phyloP scores from a whole-genome alignment of 352 stramenopile genomes.

The Globisporangium nodosum region DNA sequence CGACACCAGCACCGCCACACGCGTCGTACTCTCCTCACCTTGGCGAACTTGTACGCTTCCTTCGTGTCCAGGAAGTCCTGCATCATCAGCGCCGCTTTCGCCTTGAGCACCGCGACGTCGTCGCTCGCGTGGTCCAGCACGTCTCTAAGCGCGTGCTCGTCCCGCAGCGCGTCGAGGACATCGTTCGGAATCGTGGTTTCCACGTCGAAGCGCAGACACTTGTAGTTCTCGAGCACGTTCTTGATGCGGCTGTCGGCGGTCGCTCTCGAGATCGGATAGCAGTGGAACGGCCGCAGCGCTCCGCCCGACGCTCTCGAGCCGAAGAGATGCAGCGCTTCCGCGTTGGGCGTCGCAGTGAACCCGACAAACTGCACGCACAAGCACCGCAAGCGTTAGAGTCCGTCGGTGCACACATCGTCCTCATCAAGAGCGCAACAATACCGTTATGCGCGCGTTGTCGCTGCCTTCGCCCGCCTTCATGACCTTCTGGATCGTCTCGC shows the following conservation, averaged over 20 bases:
- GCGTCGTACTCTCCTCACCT: slow-evolving; percentile 16
- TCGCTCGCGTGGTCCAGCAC: slow-evolving; percentile 67
- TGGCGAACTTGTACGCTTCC: slow-evolving; percentile 20
- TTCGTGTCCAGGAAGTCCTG: slow-evolving; percentile 40
- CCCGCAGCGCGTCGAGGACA: slow-evolving; percentile 28
- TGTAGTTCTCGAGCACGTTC: slow-evolving; percentile 63
- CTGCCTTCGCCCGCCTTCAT: slow-evolving; percentile 41
- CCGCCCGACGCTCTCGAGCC: slow-evolving; percentile 20
- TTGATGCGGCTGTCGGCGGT: slow-evolving; percentile 51
- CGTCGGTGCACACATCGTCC: background rate
- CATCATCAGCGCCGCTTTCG: slow-evolving; percentile 73
- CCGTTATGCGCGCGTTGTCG: slow-evolving; percentile 31
- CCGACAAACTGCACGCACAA: slow-evolving; percentile 57
- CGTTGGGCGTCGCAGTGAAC: slow-evolving; percentile 75
- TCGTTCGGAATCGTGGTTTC: slow-evolving; percentile 46
- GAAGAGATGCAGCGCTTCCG: slow-evolving; percentile 64
- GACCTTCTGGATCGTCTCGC: slow-evolving; percentile 62
- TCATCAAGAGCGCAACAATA: slow-evolving; percentile 5
- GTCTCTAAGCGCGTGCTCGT: slow-evolving; percentile 21
- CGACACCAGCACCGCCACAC: slow-evolving; percentile 2
- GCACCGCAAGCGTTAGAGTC: background rate
- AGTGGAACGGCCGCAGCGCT: slow-evolving; percentile 49
- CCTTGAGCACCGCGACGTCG: slow-evolving; percentile 50
- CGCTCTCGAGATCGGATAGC: slow-evolving; percentile 62
- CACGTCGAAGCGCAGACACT: slow-evolving; percentile 40